Conservation (phyloP, 352 stramenopile genomes). For the Phytophthora capsici region DNA sequence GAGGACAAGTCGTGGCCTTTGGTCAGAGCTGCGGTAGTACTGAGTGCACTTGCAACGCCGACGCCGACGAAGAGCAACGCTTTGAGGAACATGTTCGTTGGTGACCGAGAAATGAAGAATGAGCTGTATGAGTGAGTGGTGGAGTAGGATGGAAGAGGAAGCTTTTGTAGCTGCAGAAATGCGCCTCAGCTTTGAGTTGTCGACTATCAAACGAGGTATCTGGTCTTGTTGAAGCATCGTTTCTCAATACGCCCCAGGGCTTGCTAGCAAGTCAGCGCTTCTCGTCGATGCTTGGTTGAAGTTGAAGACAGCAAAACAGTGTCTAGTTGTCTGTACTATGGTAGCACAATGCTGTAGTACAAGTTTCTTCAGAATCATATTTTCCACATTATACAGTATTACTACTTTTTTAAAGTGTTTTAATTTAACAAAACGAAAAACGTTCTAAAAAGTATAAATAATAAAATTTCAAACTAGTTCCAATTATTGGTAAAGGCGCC, state of each 20-base stretch:
- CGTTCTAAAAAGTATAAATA: too few relatives aligned
- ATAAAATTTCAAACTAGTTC: too few relatives aligned
- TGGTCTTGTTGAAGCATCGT: conserved; percentile 14
- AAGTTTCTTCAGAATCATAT: too few relatives aligned
- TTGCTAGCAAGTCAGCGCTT: background rate
- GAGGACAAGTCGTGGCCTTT: conserved; percentile 50
- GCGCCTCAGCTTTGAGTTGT: background rate
- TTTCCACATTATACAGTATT: too few relatives aligned
- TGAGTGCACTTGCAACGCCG: conserved; percentile 9
- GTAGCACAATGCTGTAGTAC: too few relatives aligned
- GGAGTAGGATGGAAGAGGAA: background rate
- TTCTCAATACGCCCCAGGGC: conserved; percentile 13
- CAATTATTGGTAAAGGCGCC: too few relatives aligned
- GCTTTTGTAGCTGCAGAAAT: conserved; percentile 10
- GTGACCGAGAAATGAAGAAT: conserved; percentile 9
- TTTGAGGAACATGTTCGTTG: conserved; percentile 23
- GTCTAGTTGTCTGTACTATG: too few relatives aligned
- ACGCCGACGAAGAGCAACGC: conserved; percentile 12
- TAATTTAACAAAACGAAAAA: too few relatives aligned
- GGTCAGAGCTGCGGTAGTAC: conserved; percentile 16
- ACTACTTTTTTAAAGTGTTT: too few relatives aligned
- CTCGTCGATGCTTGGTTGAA: conserved; percentile 1
- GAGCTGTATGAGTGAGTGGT: background rate
- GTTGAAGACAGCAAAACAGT: conserved; percentile 1
- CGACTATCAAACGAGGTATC: background rate